Conservation (phyloP, 495 filamentous ascomycete genomes). For the Oidiodendron maius region DNA sequence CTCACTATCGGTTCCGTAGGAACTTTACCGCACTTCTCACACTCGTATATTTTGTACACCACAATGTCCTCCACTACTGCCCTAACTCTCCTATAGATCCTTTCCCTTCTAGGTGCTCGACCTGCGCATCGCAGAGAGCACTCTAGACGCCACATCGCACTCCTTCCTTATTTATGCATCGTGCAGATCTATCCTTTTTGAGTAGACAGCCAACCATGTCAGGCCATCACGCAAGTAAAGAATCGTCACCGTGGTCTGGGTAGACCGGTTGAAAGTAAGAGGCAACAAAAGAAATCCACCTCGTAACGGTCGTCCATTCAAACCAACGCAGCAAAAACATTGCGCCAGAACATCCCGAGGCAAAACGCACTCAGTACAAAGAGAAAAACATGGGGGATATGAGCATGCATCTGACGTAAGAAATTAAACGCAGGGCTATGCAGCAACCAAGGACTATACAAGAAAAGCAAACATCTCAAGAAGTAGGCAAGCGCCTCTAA, state of each 20-base stretch:
- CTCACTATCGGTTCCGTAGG: too few species aligned
- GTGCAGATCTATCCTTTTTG: neutral
- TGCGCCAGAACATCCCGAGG: neutral
- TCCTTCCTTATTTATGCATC: neutral
- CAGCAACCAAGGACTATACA: constrained; percentile 20
- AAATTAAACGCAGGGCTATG: constrained; percentile 25
- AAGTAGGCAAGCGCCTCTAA: neutral
- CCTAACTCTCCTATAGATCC: neutral
- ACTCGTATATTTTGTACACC: too few species aligned
- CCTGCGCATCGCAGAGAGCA: neutral
- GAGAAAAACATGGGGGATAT: neutral
- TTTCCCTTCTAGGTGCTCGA: neutral
- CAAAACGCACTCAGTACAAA: neutral
- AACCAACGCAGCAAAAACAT: neutral
- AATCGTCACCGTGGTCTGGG: neutral
- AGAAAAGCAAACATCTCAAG: constrained; percentile 2
- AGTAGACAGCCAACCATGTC: neutral
- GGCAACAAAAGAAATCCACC: neutral
- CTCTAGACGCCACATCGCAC: neutral
- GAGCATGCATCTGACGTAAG: neutral
- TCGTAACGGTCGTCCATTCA: constrained; percentile 16
- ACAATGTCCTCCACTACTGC: too few species aligned
- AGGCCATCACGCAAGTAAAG: neutral
- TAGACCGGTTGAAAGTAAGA: neutral
- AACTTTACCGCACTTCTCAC: too few species aligned